Evolutionary conservation across 1,284 basidiomycete genomes (phyloP).

Genomic region (Marasmius sp.): DNA sequence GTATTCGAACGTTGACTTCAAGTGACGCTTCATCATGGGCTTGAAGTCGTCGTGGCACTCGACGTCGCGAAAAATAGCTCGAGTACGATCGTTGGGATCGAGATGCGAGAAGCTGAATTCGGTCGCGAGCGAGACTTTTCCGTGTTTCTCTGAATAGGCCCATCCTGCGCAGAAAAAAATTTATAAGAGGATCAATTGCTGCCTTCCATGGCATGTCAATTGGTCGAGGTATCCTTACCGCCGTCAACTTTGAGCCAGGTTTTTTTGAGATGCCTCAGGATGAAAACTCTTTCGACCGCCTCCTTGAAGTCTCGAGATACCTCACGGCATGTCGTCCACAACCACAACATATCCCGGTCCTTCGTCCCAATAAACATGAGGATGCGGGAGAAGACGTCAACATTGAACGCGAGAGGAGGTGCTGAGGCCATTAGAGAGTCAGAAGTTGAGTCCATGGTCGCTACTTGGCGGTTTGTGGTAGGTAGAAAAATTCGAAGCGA

Average conservation of each 20-base stretch:
- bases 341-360: neutral
- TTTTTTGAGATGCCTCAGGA: conserved; percentile 1
- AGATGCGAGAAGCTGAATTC: neutral
- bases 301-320: conserved; percentile 4
- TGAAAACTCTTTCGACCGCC: conserved; percentile 4
- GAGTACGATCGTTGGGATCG: neutral
- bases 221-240: neutral
- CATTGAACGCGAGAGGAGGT: neutral
- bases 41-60: conserved; percentile 5
- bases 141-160: neutral
- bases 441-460: neutral
- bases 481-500: no score
- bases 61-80: conserved; percentile 2
- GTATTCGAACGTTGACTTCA: conserved; percentile 1
- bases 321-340: conserved; percentile 9
- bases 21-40: neutral
- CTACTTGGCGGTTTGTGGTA: no score
- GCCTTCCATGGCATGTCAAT: neutral
- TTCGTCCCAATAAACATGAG: neutral
- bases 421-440: neutral
- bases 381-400: neutral
- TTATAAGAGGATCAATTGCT: no score
- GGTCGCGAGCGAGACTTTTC: neutral
- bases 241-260: neutral
- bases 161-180: neutral